Evolutionary conservation across 2,329 filamentous ascomycete species (phyloP).

Genomic region (Grosmannia penicillata): DNA sequence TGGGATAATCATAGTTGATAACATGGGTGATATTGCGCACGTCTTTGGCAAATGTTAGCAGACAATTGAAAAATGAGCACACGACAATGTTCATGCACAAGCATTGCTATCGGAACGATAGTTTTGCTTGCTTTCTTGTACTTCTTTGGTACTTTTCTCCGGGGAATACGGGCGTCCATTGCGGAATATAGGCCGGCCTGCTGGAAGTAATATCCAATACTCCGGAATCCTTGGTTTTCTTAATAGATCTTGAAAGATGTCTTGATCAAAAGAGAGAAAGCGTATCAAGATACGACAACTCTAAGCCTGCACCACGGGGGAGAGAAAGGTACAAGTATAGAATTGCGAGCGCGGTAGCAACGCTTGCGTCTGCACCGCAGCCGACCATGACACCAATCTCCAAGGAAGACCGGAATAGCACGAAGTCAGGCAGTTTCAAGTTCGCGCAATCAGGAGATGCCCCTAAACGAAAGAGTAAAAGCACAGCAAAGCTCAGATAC

Average conservation of each 20-base stretch:
- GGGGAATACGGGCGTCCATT: conserved; percentile 43
- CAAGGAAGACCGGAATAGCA: conserved; percentile 63
- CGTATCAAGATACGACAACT: conserved; percentile 64
- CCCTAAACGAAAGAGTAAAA: conserved; percentile 88
- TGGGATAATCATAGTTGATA: conserved; percentile 99
- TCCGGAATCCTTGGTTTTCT: conserved; percentile 35
- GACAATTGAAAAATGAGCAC: conserved; percentile 32
- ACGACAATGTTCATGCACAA: conserved; percentile 49
- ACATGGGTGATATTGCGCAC: conserved; percentile 99
- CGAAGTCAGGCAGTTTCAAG: conserved; percentile 79
- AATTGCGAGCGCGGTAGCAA: conserved; percentile 64
- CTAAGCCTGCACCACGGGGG: conserved; percentile 57
- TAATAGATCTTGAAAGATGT: conserved; percentile 44
- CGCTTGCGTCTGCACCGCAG: conserved; percentile 41
- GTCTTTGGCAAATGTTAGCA: conserved; percentile 84
- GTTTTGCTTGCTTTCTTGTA: conserved; percentile 34
- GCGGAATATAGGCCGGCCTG: conserved; percentile 37
- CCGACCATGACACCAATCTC: conserved; percentile 78
- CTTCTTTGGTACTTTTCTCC: conserved; percentile 36
- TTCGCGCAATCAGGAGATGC: conserved; percentile 75
- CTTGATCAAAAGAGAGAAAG: conserved; percentile 39
- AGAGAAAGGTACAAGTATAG: conserved; percentile 55
- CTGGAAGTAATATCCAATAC: conserved; percentile 30
- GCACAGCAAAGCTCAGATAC: conserved; percentile 50
- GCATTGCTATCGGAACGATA: conserved; percentile 27